Evolutionary conservation across 1,139 yeast species (phyloP).

Genomic region (Ogataea hybrid): DNA sequence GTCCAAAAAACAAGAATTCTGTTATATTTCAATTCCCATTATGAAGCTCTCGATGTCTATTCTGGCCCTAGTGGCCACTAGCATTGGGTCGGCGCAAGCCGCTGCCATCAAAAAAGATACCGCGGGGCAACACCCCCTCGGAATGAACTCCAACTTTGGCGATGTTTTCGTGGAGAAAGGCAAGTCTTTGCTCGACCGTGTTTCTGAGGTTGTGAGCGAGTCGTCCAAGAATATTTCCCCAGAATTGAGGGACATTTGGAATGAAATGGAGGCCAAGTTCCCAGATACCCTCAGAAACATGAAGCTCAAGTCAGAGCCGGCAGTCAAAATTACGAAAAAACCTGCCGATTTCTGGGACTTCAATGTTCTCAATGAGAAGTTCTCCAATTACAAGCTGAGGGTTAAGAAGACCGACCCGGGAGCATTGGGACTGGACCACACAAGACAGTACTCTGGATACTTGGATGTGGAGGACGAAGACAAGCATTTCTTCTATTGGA

Average conservation of each 20-base stretch:
- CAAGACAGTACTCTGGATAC: constrained; percentile 84
- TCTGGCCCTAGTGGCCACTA: constrained; percentile 11
- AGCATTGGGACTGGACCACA: constrained; percentile 51
- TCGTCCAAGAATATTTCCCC: constrained; percentile 46
- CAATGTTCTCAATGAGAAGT: constrained; percentile 36
- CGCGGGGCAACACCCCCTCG: constrained; percentile 9
- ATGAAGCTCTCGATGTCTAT: constrained; percentile 15
- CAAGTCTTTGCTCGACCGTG: constrained; percentile 26
- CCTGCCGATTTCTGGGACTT: constrained; percentile 49
- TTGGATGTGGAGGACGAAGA: constrained; percentile 81
- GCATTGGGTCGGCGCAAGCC: constrained; percentile 8
- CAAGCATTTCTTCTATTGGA: constrained; percentile 84
- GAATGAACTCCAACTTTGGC: constrained; percentile 1
- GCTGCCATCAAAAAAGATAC: constrained; percentile 7
- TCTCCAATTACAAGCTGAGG: constrained; percentile 24
- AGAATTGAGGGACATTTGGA: constrained; percentile 54
- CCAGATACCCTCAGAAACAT: constrained; percentile 51
- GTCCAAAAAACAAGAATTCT: background rate
- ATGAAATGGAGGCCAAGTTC: constrained; percentile 56
- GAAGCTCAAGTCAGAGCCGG: constrained; percentile 49
- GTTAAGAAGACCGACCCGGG: constrained; percentile 28
- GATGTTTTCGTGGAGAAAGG: constrained; percentile 5
- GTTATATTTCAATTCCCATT: background rate
- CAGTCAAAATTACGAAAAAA: constrained; percentile 37
- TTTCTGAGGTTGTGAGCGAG: constrained; percentile 42